These are phyloP conservation scores for Themeda triandra DNA, from an alignment of 176 grass and related monocot genomes.

Conservation along the genomic window DNA sequence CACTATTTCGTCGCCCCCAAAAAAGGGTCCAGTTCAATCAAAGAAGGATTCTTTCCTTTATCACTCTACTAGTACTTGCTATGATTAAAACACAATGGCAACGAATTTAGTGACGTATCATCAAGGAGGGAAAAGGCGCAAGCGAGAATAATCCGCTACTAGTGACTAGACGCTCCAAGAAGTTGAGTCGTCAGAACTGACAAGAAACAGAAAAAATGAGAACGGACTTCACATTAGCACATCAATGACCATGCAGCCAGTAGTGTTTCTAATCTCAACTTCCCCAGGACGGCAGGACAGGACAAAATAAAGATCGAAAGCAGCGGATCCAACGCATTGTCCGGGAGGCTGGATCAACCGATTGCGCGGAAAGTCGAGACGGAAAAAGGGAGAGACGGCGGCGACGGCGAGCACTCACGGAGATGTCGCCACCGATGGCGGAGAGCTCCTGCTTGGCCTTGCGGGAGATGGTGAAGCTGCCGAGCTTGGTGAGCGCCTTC, in stretches of 20 bases:
- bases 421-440: constrained; percentile 89
- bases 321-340: not conserved
- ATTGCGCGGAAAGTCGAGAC: not conserved
- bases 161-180: not conserved
- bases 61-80: not conserved
- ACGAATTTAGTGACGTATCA: not conserved
- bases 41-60: not conserved
- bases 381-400: not conserved
- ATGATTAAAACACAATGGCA: not conserved
- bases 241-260: not conserved
- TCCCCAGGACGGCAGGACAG: not conserved
- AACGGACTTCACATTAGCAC: not conserved
- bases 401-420: constrained; percentile 38
- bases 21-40: not conserved
- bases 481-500: constrained; percentile 78
- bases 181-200: not conserved
- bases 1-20: not conserved
- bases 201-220: not conserved
- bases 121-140: not conserved
- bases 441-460: constrained; percentile 98
- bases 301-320: not conserved
- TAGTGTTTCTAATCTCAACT: not conserved
- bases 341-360: not conserved
- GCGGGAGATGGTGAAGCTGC: constrained; percentile 83
- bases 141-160: not conserved